Evolutionary conservation across 352 stramenopile species (phyloP).

Genomic region (Pythium aquatile): DNA sequence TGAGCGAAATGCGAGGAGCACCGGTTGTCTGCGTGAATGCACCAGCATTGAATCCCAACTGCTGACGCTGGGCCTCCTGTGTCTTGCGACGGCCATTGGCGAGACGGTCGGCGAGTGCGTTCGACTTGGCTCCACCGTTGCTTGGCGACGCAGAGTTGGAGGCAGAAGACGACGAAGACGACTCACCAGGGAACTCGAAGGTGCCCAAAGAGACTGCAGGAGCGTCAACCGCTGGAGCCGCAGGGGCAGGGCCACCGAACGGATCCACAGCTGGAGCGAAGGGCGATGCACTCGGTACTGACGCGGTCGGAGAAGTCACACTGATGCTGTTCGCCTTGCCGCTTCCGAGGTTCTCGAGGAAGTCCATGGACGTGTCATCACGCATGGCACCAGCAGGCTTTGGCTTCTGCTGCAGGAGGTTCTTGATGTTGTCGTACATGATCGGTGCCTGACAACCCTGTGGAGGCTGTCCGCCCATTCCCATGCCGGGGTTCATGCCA

Average conservation of each 20-base stretch:
- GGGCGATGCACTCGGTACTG: conserved; percentile 9
- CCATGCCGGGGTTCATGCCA: conserved; percentile 18
- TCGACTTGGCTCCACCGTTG: conserved; percentile 39
- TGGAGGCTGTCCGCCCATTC: conserved; percentile 15
- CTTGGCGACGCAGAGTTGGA: conserved; percentile 12
- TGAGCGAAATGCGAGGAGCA: conserved; percentile 56
- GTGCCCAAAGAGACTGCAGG: conserved; percentile 7
- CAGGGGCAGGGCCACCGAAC: conserved; percentile 27
- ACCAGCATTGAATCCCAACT: conserved; percentile 55
- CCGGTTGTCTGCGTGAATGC: conserved; percentile 38
- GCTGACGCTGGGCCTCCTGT: conserved; percentile 63
- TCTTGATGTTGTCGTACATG: conserved; percentile 87
- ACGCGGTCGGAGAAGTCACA: conserved; percentile 27
- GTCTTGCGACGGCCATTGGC: conserved; percentile 65
- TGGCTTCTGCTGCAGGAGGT: conserved; percentile 73
- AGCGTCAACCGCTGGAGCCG: background rate
- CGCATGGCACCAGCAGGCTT: conserved; percentile 30
- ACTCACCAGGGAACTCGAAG: conserved; percentile 24
- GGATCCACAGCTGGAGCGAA: conserved; percentile 27
- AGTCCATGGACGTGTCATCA: conserved; percentile 64
- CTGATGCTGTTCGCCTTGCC: conserved; percentile 35
- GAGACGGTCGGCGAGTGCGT: conserved; percentile 58
- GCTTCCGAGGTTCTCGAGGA: conserved; percentile 54
- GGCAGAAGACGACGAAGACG: background rate
- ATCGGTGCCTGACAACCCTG: conserved; percentile 33